These are phyloP conservation scores for Cardiospermum halicacabum DNA, from an alignment of 345 rosid genomes.

Conservation along the genomic window DNA sequence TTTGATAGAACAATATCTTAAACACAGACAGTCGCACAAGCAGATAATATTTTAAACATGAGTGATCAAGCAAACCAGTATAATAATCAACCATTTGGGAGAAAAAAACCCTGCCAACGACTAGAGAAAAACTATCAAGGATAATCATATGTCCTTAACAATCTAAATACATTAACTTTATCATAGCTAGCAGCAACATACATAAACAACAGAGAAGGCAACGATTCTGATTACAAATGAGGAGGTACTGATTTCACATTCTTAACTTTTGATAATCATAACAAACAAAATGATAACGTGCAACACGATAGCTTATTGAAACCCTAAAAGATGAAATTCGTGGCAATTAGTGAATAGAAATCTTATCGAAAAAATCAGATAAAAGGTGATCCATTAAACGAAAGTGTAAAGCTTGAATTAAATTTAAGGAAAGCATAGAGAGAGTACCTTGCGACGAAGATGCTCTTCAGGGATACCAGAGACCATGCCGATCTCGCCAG, in stretches of 20 bases:
- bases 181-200: background rate
- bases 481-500: slow-evolving; percentile 85
- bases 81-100: background rate
- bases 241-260: background rate
- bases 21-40: background rate
- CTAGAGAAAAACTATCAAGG: background rate
- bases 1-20: background rate
- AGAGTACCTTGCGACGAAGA: slow-evolving; percentile 54
- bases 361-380: background rate
- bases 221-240: background rate
- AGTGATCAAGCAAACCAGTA: background rate
- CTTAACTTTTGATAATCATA: background rate
- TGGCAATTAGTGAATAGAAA: background rate
- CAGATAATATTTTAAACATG: background rate
- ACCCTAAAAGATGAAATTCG: background rate
- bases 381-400: background rate
- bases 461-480: slow-evolving; percentile 93
- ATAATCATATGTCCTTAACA: background rate
- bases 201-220: background rate
- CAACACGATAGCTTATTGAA: background rate
- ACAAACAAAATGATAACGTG: background rate
- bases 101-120: background rate
- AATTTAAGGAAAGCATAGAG: background rate
- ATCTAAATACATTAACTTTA: background rate
- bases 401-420: background rate